Conservation (phyloP, 352 stramenopile genomes). For the Globisporangium paddicum region DNA sequence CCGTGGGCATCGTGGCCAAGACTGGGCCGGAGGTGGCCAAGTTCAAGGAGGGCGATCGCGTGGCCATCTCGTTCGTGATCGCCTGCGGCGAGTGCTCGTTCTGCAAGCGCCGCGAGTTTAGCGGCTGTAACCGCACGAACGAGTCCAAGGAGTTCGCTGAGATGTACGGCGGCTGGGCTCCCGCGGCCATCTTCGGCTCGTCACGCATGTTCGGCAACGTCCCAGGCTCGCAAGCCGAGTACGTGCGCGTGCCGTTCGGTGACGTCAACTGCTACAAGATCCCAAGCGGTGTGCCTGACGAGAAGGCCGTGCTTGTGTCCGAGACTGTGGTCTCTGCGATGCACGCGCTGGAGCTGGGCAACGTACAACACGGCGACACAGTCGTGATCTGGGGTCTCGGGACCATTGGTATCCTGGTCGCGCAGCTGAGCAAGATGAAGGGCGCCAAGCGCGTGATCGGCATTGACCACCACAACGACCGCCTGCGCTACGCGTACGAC, state of each 20-base stretch:
- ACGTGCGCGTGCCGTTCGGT: slow-evolving; percentile 64
- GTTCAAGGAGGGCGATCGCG: slow-evolving; percentile 56
- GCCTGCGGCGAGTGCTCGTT: slow-evolving; percentile 67
- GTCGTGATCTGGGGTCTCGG: slow-evolving; percentile 74
- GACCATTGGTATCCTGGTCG: slow-evolving; percentile 47
- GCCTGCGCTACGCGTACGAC: slow-evolving; percentile 51
- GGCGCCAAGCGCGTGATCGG: slow-evolving; percentile 57
- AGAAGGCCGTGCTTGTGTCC: slow-evolving; percentile 61
- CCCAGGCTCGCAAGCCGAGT: slow-evolving; percentile 68
- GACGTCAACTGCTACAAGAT: slow-evolving; percentile 71
- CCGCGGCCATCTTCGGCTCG: slow-evolving; percentile 54
- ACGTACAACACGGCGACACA: slow-evolving; percentile 34
- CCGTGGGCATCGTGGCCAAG: slow-evolving; percentile 52
- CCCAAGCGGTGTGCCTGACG: slow-evolving; percentile 41
- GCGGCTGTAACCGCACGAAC: slow-evolving; percentile 69
- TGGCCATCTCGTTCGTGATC: slow-evolving; percentile 70
- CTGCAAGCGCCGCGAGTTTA: slow-evolving; percentile 56
- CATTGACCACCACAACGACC: slow-evolving; percentile 43
- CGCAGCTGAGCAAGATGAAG: slow-evolving; percentile 60
- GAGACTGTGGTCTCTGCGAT: slow-evolving; percentile 55
- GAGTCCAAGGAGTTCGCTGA: slow-evolving; percentile 59
- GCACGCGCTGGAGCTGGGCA: slow-evolving; percentile 53
- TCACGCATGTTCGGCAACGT: slow-evolving; percentile 51
- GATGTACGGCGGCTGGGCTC: slow-evolving; percentile 59
- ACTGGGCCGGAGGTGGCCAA: slow-evolving; percentile 44